Evolutionary conservation across 805 yeast genomes (phyloP), one percentile per base, ranked within the genome.

Genomic region (Zygosaccharomyces kombuchaensis): DNA sequence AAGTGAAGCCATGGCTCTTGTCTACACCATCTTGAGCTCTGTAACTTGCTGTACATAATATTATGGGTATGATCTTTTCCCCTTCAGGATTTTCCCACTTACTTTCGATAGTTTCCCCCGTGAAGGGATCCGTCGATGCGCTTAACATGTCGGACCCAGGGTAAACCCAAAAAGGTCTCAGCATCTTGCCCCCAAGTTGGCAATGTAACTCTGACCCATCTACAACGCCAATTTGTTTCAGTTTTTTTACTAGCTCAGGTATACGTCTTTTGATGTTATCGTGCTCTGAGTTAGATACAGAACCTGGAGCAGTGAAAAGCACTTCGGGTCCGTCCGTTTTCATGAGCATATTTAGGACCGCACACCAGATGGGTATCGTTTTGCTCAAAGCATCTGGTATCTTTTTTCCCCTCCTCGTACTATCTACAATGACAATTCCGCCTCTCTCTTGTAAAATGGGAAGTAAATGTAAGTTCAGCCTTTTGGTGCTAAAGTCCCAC

Each of bases 351-450:
- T 85, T 86, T 14, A 88, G 46, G 4, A 86, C 88, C 0, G 90
- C 85, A 64, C 95, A 85, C 97, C 97, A 89, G 1, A 87, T 85
- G 0, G 96, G 96, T 1, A 89, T 71, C 0, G 96, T 89, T 56
- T 89, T 89, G 55, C 89, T 82, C 6, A 87, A 63, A 0, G 96
- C 84, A 63, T 89, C 97, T 0, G 97, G 96, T 66, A 88, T 80
- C 21, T 76, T 66, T 59, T 88, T 89, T 2, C 96, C 96, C 34
- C 89, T 72, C 51, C 96, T 68, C 0, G 96, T 88, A 10, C 95
- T 87, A 63, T 89, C 96, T 1, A 89, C 83, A 7, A 88, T 69
- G 1, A 82, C 67, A 0, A 78, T 52, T 0, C 89, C 89, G 9
- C 66, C 58, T 29, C 67, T 34, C 2, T 61, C 45, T 0, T 55